Conservation (phyloP, 352 stramenopile species). For the Phytophthora podocarpi region DNA sequence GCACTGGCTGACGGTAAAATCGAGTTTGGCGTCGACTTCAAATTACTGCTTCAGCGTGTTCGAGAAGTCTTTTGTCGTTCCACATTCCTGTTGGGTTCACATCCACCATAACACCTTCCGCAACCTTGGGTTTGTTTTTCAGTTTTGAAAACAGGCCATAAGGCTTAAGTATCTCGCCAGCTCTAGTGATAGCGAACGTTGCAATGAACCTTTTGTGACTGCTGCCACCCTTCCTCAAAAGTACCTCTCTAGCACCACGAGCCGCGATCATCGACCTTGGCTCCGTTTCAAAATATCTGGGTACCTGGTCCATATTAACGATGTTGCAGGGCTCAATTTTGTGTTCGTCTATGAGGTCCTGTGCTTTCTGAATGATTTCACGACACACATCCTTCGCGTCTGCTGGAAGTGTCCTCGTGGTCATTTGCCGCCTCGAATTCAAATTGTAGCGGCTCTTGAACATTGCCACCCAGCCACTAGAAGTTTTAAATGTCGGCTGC, state of each 20-base stretch:
- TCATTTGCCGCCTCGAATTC: too few species aligned
- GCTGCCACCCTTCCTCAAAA: neutral
- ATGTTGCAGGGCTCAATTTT: too few species aligned
- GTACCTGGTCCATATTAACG: neutral
- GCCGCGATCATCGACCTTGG: neutral
- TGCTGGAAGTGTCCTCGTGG: too few species aligned
- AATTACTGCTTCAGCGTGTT: neutral
- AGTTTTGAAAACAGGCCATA: neutral
- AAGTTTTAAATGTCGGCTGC: too few species aligned
- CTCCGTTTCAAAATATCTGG: neutral
- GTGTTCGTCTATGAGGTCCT: too few species aligned
- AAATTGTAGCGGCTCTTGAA: too few species aligned
- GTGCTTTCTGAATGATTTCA: too few species aligned
- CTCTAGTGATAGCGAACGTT: too few species aligned
- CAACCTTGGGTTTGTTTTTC: neutral
- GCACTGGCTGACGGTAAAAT: too few species aligned
- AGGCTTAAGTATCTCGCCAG: neutral
- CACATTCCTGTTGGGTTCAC: constrained; percentile 2
- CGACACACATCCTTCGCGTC: too few species aligned
- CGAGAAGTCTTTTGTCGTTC: neutral
- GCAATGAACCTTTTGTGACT: neutral
- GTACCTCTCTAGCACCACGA: neutral
- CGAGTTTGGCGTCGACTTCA: neutral
- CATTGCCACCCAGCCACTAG: too few species aligned
- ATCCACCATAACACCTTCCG: neutral